A percentile compares a stretch with the other conserved stretches of the same genome.
Evolutionary conservation across 257 asterid species (phyloP).

Genomic region (Salvia miltiorrhiza): DNA sequence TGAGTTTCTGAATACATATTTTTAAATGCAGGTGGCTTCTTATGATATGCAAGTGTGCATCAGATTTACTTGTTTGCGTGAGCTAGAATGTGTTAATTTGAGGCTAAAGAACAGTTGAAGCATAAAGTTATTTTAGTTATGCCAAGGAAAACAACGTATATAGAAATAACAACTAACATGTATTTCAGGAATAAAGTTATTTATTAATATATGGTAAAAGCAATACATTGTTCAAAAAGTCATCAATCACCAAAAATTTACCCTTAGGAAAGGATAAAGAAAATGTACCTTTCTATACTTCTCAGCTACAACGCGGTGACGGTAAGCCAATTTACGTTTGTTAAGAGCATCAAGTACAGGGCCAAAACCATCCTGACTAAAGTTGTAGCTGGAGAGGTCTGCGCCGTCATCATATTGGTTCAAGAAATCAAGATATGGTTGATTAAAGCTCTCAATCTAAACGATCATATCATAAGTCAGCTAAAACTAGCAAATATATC

Average conservation of each 20-base stretch:
- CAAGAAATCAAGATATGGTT: conserved; percentile 72
- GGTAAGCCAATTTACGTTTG: conserved; percentile 75
- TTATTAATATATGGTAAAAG: background rate
- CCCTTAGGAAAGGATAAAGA: conserved; percentile 9
- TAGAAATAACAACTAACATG: background rate
- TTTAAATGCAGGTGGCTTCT: background rate
- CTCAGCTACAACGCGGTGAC: conserved; percentile 63
- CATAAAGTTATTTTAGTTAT: background rate
- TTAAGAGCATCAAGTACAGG: conserved; percentile 55
- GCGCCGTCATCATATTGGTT: conserved; percentile 62
- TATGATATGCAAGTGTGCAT: background rate
- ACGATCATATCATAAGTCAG: conserved; percentile 20
- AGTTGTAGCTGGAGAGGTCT: conserved; percentile 72
- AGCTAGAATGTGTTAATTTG: background rate
- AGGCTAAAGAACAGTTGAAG: background rate
- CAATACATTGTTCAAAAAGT: background rate
- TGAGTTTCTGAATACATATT: background rate
- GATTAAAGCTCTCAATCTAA: conserved; percentile 77
- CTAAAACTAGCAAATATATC: conserved; percentile 11
- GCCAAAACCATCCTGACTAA: conserved; percentile 62
- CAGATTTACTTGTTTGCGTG: background rate
- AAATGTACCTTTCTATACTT: conserved; percentile 70
- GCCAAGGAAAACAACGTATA: background rate
- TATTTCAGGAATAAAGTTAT: background rate
- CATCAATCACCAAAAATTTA: background rate